Conservation (phyloP, 441 rosid genomes). For the Populus hybrid region DNA sequence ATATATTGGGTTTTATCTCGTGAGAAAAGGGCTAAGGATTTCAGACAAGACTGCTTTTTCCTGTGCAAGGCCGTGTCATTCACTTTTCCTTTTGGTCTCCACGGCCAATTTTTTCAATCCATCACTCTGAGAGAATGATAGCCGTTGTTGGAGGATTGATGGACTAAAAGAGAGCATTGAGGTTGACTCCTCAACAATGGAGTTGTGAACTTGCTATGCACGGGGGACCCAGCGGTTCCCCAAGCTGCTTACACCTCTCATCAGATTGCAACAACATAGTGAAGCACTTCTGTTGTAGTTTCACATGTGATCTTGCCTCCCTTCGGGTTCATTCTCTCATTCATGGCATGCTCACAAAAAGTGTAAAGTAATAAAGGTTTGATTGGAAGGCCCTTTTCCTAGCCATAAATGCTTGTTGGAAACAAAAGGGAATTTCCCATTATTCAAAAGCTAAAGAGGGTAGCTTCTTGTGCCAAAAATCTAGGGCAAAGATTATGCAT, state of each 20-base stretch:
- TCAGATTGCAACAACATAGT: slow-evolving; percentile 27
- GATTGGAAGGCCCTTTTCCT: slow-evolving; percentile 21
- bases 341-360: slow-evolving; percentile 25
- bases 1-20: not conserved
- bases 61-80: slow-evolving; percentile 35
- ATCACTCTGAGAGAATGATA: slow-evolving; percentile 30
- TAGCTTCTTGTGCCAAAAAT: slow-evolving; percentile 19
- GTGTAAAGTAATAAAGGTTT: slow-evolving; percentile 8
- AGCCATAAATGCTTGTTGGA: slow-evolving; percentile 23
- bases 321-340: slow-evolving; percentile 6
- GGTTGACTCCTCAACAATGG: slow-evolving; percentile 51
- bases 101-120: slow-evolving; percentile 19
- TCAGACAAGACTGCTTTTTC: slow-evolving; percentile 23
- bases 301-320: slow-evolving; percentile 27
- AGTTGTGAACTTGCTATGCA: slow-evolving; percentile 25
- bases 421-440: slow-evolving; percentile 26
- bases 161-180: slow-evolving; percentile 38
- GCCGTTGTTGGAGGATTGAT: slow-evolving; percentile 38
- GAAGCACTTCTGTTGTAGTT: slow-evolving; percentile 31
- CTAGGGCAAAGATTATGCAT: not conserved
- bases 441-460: slow-evolving; percentile 19
- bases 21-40: not conserved
- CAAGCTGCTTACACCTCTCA: slow-evolving; percentile 31
- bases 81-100: slow-evolving; percentile 42
- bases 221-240: slow-evolving; percentile 49